Evolutionary conservation across 306 rosid species (phyloP), one percentile per base, ranked within the genome.

Genomic region (Vigna hirtella): DNA sequence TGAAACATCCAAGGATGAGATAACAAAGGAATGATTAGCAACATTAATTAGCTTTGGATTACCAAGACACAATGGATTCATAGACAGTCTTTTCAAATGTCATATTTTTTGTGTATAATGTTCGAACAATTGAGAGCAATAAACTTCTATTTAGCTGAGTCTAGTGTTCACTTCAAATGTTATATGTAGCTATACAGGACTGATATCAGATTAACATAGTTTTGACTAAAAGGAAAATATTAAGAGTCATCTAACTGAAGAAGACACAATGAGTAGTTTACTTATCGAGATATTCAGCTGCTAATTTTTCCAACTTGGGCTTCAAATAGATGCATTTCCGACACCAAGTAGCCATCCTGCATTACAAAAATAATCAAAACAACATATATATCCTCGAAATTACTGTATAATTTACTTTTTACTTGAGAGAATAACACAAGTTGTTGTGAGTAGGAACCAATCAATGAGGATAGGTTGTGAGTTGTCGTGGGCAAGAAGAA

Each of bases 291-390:
- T 66, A 88, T 75, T 95, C 97, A 14, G 97, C 91, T 0, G 96
- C 98, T 72, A 95, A 76, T 83, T 91, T 92, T 87, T 95, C 98
- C 84, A 92, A 76, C 76, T 92, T 94, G n/a, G 97, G 98, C 86
- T 95, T 92, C 87, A 95, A 80, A 83, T 91, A 92, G 12, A 94
- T 92, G 87, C 98, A 94, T 81, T 95, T 92, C 85, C 98, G 84
- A 72, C 97, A 94, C 97, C 98, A 94, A 71, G 90, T 42, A 73
- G 98, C 97, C 98, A 94, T 92, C 98, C 98, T 94, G 77, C 83
- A 82, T 71, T 32, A 66, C 20, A 78, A 20, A 53, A 28, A 59
- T 7, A 62, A 22, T 65, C 42, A 56, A 66, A 45, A 15, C 14
- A 17, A 13, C 43, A 64, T 28, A 11, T 53, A 49, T 53, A 17